phyloP scores from a whole-genome alignment of 1,284 basidiomycete genomes.

The Cutaneotrichosporon cutaneum region DNA sequence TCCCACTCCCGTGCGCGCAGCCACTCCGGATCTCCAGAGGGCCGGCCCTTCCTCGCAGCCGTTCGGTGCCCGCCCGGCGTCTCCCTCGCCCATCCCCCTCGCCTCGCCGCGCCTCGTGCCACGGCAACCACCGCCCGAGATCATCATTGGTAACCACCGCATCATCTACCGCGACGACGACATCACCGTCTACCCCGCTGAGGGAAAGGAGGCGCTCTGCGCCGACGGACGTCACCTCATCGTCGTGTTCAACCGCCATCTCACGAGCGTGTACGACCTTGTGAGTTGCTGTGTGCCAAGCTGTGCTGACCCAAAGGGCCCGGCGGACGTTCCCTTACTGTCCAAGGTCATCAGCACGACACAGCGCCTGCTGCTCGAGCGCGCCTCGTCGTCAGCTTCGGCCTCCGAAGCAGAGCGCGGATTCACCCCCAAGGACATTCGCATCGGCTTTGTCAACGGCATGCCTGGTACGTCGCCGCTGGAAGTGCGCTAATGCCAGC shows the following conservation, averaged over 20 bases:
- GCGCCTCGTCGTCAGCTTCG: not conserved
- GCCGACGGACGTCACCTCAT: slow-evolving; percentile 45
- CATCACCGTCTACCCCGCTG: slow-evolving; percentile 40
- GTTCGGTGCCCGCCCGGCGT: not conserved
- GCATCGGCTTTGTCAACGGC: slow-evolving; percentile 43
- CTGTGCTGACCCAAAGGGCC: slow-evolving; percentile 31
- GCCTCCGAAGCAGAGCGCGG: slow-evolving; percentile 11
- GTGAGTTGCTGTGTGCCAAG: slow-evolving; percentile 30
- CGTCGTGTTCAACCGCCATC: slow-evolving; percentile 44
- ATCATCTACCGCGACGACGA: slow-evolving; percentile 42
- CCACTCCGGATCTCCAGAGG: slow-evolving; percentile 21
- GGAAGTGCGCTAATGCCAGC: slow-evolving; percentile 27
- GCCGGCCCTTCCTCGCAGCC: slow-evolving; percentile 11
- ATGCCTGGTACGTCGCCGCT: slow-evolving; percentile 33
- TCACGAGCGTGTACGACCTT: slow-evolving; percentile 48
- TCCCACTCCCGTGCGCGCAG: slow-evolving; percentile 18
- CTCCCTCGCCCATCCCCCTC: not conserved
- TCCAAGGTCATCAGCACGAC: slow-evolving; percentile 42
- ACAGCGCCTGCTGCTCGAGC: slow-evolving; percentile 26
- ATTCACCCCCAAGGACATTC: slow-evolving; percentile 26
- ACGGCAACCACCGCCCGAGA: slow-evolving; percentile 14
- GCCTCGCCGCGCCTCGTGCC: slow-evolving; percentile 5
- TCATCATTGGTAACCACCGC: slow-evolving; percentile 33
- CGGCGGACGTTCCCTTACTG: slow-evolving; percentile 45
- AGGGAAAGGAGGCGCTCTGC: slow-evolving; percentile 42